phyloP scores from a whole-genome alignment of 2,329 filamentous ascomycete species.

The Colletotrichum noveboracense region DNA sequence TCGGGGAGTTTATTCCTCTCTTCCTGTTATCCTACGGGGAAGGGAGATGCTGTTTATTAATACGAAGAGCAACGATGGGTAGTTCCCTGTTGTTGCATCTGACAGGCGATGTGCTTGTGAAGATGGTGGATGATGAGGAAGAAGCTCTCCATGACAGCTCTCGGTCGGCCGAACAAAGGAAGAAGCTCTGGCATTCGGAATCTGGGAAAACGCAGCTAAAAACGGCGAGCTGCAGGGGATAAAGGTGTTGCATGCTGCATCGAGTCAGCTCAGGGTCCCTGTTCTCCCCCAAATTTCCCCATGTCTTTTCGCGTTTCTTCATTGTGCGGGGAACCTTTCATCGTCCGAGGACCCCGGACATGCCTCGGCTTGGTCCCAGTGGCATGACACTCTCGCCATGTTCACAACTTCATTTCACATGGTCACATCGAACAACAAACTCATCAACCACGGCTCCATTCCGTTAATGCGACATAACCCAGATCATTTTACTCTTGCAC shows the following conservation, averaged over 20 bases:
- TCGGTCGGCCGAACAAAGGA: neutral
- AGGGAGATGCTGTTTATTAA: neutral
- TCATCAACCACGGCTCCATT: neutral
- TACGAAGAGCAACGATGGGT: neutral
- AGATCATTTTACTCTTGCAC: slow-evolving; percentile 30
- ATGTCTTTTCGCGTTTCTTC: neutral
- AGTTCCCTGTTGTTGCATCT: neutral
- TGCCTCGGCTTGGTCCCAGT: slow-evolving; percentile 9
- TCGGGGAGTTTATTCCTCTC: neutral
- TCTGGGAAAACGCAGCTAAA: neutral
- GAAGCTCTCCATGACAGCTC: neutral
- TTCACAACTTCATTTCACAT: neutral
- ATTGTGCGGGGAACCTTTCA: neutral
- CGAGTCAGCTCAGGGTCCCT: slow-evolving; percentile 2
- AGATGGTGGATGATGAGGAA: neutral
- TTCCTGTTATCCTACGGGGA: neutral
- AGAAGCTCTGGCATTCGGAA: neutral
- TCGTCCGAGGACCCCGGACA: neutral
- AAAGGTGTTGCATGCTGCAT: neutral
- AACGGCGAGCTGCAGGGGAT: neutral
- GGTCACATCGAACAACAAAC: neutral
- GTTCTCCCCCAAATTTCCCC: neutral
- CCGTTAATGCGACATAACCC: neutral
- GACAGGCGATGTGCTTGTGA: neutral
- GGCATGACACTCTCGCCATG: neutral